Evolutionary conservation across 2,329 filamentous ascomycete genomes (phyloP).

Genomic region (Calonectria leucothoes): DNA sequence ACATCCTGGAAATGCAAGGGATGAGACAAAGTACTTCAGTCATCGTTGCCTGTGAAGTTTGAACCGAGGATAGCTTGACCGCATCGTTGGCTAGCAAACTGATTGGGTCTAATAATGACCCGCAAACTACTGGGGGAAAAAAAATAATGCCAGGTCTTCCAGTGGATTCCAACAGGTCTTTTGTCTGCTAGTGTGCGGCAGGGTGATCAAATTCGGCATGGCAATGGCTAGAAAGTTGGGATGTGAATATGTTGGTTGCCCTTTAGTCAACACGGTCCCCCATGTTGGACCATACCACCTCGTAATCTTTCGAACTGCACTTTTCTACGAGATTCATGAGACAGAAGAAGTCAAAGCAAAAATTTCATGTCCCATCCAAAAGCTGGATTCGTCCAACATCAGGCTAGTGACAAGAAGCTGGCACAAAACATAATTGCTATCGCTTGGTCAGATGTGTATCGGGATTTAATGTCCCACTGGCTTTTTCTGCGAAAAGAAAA

Average conservation of each 20-base stretch:
- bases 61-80: conserved; percentile 36
- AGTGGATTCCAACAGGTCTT: conserved; percentile 7
- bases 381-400: neutral
- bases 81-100: conserved; percentile 10
- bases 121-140: neutral
- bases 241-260: neutral
- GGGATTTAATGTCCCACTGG: conserved; percentile 34
- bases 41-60: conserved; percentile 2
- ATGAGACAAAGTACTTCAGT: conserved; percentile 15
- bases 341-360: no score
- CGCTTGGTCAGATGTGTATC: neutral
- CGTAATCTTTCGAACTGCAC: neutral
- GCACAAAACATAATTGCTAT: neutral
- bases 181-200: conserved; percentile 15
- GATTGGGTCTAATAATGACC: conserved; percentile 19
- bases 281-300: neutral
- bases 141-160: neutral
- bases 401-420: neutral
- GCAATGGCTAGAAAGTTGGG: neutral
- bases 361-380: neutral
- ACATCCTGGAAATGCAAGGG: neutral
- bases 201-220: conserved; percentile 15
- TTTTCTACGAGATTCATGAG: neutral
- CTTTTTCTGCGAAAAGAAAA: neutral
- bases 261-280: neutral